Conservation (phyloP, 2,329 filamentous ascomycete genomes). For the Ciborinia camelliae region DNA sequence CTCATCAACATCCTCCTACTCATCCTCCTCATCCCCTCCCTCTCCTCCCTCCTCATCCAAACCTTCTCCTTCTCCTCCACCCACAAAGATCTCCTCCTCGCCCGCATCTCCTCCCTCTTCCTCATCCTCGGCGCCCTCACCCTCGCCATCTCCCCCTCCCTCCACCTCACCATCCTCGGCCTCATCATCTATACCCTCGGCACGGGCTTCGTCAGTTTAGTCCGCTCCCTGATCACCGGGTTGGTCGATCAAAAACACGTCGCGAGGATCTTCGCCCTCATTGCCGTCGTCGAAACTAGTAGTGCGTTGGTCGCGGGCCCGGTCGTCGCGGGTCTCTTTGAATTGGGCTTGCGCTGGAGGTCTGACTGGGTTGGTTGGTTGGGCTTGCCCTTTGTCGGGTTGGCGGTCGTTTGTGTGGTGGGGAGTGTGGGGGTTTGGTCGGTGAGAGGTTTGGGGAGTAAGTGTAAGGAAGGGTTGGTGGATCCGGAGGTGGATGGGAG, state of each 20-base stretch:
- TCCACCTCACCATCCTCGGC: conserved; percentile 28
- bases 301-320: conserved; percentile 30
- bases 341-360: conserved; percentile 29
- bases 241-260: conserved; percentile 33
- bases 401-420: neutral
- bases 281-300: conserved; percentile 31
- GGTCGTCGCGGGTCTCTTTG: conserved; percentile 28
- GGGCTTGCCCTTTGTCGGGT: conserved; percentile 32
- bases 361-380: conserved; percentile 26
- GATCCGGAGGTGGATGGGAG: neutral
- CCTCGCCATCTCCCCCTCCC: conserved; percentile 28
- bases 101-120: conserved; percentile 27
- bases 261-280: conserved; percentile 31
- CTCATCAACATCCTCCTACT: conserved; percentile 32
- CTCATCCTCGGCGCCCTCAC: conserved; percentile 26
- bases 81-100: conserved; percentile 32
- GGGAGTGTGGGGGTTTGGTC: conserved; percentile 8
- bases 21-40: conserved; percentile 27
- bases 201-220: conserved; percentile 27
- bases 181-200: conserved; percentile 32
- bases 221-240: conserved; percentile 29
- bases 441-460: neutral
- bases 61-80: conserved; percentile 23
- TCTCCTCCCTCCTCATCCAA: conserved; percentile 28
- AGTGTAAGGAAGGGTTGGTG: neutral